phyloP scores from a whole-genome alignment of 2,329 filamentous ascomycete species.

The Penicillium sp. region DNA sequence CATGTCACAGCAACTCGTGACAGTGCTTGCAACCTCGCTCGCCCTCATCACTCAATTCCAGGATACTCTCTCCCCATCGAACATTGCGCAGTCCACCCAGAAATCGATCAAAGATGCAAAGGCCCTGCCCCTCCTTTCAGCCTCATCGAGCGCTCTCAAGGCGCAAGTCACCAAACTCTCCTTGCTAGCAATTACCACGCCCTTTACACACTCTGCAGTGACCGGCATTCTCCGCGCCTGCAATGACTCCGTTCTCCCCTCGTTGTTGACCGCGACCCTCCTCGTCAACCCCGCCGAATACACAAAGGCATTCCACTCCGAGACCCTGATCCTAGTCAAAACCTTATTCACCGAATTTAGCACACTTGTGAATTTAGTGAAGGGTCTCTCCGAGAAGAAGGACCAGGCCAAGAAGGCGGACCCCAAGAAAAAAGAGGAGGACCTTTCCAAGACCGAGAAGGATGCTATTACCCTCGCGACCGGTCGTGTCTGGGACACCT shows the following conservation, averaged over 20 bases:
- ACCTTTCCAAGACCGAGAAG: slow-evolving; percentile 39
- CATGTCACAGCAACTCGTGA: slow-evolving; percentile 35
- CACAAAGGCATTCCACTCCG: slow-evolving; percentile 63
- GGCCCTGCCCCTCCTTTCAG: slow-evolving; percentile 67
- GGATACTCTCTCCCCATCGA: slow-evolving; percentile 32
- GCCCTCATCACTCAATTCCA: slow-evolving; percentile 43
- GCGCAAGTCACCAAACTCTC: slow-evolving; percentile 87
- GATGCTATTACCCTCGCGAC: slow-evolving; percentile 65
- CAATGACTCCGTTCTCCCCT: slow-evolving; percentile 71
- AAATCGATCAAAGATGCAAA: slow-evolving; percentile 31
- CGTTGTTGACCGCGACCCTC: slow-evolving; percentile 69
- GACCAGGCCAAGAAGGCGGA: slow-evolving; percentile 41
- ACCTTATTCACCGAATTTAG: slow-evolving; percentile 64
- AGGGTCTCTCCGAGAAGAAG: slow-evolving; percentile 46
- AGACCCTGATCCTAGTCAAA: slow-evolving; percentile 62
- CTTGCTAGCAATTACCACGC: slow-evolving; percentile 80
- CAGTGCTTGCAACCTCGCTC: slow-evolving; percentile 35
- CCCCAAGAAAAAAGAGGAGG: slow-evolving; percentile 24
- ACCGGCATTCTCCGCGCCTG: slow-evolving; percentile 70
- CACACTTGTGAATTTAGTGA: slow-evolving; percentile 61
- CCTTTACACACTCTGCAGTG: slow-evolving; percentile 79
- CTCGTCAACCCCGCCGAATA: slow-evolving; percentile 63
- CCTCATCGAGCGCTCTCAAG: slow-evolving; percentile 71
- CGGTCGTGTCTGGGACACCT: slow-evolving; percentile 79
- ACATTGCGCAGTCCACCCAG: slow-evolving; percentile 8